Conservation (phyloP, 202 grass and related monocot species). For the Saccharum hybrid region DNA sequence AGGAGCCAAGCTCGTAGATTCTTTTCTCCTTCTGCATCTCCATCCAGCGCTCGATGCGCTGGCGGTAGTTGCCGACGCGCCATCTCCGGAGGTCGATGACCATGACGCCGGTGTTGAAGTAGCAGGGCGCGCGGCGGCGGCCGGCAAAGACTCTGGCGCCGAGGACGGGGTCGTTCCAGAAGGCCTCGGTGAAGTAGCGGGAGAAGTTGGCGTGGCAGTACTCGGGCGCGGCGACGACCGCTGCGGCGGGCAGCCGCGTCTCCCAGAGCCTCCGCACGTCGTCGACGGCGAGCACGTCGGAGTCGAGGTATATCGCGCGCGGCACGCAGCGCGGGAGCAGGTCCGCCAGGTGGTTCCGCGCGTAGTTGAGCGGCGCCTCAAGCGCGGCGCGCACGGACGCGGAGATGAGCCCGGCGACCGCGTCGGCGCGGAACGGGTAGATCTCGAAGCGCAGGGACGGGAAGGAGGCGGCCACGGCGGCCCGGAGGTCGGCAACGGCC, state of each 20-base stretch:
- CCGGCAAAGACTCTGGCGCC: conserved; percentile 57
- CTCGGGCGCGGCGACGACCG: conserved; percentile 80
- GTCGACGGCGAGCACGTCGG: conserved; percentile 79
- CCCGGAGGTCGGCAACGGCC: conserved; percentile 36
- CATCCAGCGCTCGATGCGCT: conserved; percentile 78
- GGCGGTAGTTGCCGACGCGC: conserved; percentile 74
- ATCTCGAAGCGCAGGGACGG: conserved; percentile 80
- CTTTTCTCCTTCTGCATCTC: conserved; percentile 68
- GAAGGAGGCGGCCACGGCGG: conserved; percentile 56
- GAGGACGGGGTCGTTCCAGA: conserved; percentile 77
- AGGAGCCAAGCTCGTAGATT: conserved; percentile 81
- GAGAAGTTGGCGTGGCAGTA: conserved; percentile 99
- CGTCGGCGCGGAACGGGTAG: conserved; percentile 64
- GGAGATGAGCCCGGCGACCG: conserved; percentile 68
- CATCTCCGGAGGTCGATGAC: conserved; percentile 81
- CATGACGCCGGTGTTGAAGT: conserved; percentile 97
- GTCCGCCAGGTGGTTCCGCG: conserved; percentile 83
- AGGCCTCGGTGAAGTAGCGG: conserved; percentile 84
- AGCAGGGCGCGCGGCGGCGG: conserved; percentile 70
- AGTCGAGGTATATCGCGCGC: conserved; percentile 84
- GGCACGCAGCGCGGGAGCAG: conserved; percentile 78
- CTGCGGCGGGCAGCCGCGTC: conserved; percentile 68
- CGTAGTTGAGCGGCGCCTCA: conserved; percentile 88
- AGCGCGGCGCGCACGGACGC: conserved; percentile 78
- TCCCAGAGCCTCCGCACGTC: conserved; percentile 80